These are phyloP conservation scores for Thalassiosira hispida DNA, from an alignment of 352 stramenopile genomes.

Conservation along the genomic window DNA sequence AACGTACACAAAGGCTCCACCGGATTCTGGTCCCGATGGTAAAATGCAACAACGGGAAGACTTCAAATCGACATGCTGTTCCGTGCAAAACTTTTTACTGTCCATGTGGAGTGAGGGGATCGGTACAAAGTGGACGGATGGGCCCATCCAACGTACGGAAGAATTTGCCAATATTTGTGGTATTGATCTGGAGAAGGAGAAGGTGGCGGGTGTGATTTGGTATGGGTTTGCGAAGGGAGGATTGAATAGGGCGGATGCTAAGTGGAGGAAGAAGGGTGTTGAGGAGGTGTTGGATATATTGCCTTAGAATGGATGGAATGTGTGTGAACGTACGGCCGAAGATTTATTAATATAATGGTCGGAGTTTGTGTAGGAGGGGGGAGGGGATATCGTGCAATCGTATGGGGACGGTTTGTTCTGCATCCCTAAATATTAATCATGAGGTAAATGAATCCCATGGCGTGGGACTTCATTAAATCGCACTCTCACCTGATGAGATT, in stretches of 20 bases:
- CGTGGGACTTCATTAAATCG: too few relatives aligned
- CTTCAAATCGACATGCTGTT: constrained; percentile 64
- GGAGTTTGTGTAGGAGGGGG: too few relatives aligned
- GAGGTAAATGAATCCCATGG: too few relatives aligned
- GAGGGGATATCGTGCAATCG: too few relatives aligned
- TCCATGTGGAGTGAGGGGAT: constrained; percentile 74
- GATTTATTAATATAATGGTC: neutral
- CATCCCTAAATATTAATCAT: too few relatives aligned
- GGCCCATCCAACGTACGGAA: constrained; percentile 61
- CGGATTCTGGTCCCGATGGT: constrained; percentile 41
- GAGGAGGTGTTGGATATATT: constrained; percentile 64
- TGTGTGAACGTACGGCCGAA: neutral
- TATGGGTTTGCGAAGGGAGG: constrained; percentile 72
- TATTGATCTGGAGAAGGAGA: constrained; percentile 62
- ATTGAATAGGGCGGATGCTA: constrained; percentile 50
- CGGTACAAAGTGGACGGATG: constrained; percentile 70
- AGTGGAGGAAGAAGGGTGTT: constrained; percentile 59
- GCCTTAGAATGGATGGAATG: constrained; percentile 36
- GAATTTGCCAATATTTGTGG: constrained; percentile 72
- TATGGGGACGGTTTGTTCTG: too few relatives aligned
- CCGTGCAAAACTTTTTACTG: constrained; percentile 76
- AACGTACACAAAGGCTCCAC: constrained; percentile 42
- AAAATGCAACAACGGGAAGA: constrained; percentile 59
- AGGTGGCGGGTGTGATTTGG: constrained; percentile 68
- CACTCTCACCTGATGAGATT: too few relatives aligned